Evolutionary conservation across 768 basidiomycete genomes (phyloP).

Genomic region (Mycena sanguinolenta): DNA sequence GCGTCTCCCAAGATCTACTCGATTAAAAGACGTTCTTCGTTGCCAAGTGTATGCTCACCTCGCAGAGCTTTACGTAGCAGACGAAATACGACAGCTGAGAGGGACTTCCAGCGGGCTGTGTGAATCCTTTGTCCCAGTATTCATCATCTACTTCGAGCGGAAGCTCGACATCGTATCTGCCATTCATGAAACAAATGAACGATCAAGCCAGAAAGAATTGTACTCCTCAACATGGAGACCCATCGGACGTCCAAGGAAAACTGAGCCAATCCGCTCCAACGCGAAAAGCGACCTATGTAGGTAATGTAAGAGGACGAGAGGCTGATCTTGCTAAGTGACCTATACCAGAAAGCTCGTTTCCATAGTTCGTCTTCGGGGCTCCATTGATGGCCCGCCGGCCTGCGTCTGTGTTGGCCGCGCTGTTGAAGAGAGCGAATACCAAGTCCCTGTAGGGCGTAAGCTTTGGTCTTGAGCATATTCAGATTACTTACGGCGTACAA

Average conservation of each 20-base stretch:
- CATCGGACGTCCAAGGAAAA: background rate
- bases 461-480: conserved; percentile 54
- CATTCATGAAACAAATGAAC: background rate
- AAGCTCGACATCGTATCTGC: background rate
- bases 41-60: background rate
- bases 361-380: background rate
- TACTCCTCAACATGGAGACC: background rate
- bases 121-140: background rate
- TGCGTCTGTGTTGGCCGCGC: background rate
- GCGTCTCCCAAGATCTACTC: background rate
- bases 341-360: background rate
- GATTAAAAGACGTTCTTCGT: background rate
- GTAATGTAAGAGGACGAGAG: background rate
- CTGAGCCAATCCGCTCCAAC: background rate
- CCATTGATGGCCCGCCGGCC: background rate
- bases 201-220: background rate
- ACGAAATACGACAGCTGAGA: background rate
- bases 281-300: background rate
- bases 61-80: background rate
- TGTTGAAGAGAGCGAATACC: background rate
- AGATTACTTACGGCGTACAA: conserved; percentile 52
- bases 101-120: background rate
- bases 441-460: background rate
- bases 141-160: background rate
- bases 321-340: too few relatives aligned